phyloP scores from a whole-genome alignment of 257 asterid genomes.

The Lycium ferocissimum region DNA sequence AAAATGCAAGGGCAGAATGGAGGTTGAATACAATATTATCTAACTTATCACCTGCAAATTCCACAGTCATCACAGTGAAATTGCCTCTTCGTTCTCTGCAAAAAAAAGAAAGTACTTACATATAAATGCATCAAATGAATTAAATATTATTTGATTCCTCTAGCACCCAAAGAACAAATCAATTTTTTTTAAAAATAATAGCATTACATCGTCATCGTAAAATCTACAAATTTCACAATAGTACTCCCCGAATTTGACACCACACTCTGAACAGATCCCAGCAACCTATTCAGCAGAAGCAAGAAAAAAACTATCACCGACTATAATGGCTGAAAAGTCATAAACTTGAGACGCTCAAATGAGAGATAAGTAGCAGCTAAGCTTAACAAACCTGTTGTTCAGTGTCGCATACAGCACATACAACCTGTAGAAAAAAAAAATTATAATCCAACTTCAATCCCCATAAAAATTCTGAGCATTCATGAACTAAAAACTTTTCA shows the following conservation, averaged over 20 bases:
- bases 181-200: constrained; percentile 17
- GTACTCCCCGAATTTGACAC: constrained; percentile 86
- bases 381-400: constrained; percentile 47
- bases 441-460: constrained; percentile 21
- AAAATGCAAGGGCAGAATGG: background rate
- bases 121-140: constrained; percentile 19
- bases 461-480: background rate
- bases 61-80: constrained; percentile 93
- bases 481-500: constrained; percentile 19
- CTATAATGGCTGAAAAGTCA: background rate
- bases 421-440: constrained; percentile 34
- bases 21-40: constrained; percentile 15
- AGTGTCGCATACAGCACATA: constrained; percentile 49
- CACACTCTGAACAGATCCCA: constrained; percentile 67
- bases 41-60: constrained; percentile 77
- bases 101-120: constrained; percentile 38
- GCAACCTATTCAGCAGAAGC: constrained; percentile 54
- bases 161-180: background rate
- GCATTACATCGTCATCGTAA: constrained; percentile 81
- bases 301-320: background rate
- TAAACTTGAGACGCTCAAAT: background rate
- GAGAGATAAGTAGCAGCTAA: background rate
- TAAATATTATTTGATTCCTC: background rate
- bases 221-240: constrained; percentile 82
- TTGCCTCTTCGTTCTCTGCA: constrained; percentile 67